Conservation (phyloP, 2,329 filamentous ascomycete genomes). For the Lecanicillium sp. region DNA sequence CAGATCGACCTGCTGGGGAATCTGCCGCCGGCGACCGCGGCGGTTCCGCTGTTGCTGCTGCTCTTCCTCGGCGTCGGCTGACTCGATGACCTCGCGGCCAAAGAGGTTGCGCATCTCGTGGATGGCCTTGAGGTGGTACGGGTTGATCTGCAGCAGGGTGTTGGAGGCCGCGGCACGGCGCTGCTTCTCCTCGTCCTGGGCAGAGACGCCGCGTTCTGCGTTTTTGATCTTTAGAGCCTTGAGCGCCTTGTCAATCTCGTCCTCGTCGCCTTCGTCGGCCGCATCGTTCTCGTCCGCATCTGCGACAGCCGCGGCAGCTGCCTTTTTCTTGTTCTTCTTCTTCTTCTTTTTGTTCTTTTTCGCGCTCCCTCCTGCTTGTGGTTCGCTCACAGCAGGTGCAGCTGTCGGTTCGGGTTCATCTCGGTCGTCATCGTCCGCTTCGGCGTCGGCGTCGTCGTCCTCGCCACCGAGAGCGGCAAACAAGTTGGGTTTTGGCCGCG, state of each 20-base stretch:
- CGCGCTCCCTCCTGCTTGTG: constrained; percentile 11
- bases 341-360: constrained; percentile 33
- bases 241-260: constrained; percentile 53
- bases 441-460: constrained; percentile 35
- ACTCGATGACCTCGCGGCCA: constrained; percentile 52
- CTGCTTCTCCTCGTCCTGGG: constrained; percentile 7
- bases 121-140: constrained; percentile 71
- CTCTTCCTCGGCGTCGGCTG: constrained; percentile 44
- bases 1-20: constrained; percentile 48
- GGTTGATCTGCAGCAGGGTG: constrained; percentile 44
- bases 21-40: constrained; percentile 29
- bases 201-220: constrained; percentile 6
- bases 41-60: constrained; percentile 29
- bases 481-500: constrained; percentile 34
- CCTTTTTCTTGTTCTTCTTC: constrained; percentile 33
- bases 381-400: constrained; percentile 28
- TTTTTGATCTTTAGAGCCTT: constrained; percentile 39
- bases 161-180: constrained; percentile 28
- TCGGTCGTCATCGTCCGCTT: constrained; percentile 28
- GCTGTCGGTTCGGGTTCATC: constrained; percentile 14
- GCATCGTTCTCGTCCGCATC: constrained; percentile 16
- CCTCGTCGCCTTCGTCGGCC: constrained; percentile 27
- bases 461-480: constrained; percentile 48
- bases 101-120: constrained; percentile 79
- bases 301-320: constrained; percentile 19